phyloP scores from a whole-genome alignment of 176 grass and related monocot species.

The Eremochloa ophiuroides region DNA sequence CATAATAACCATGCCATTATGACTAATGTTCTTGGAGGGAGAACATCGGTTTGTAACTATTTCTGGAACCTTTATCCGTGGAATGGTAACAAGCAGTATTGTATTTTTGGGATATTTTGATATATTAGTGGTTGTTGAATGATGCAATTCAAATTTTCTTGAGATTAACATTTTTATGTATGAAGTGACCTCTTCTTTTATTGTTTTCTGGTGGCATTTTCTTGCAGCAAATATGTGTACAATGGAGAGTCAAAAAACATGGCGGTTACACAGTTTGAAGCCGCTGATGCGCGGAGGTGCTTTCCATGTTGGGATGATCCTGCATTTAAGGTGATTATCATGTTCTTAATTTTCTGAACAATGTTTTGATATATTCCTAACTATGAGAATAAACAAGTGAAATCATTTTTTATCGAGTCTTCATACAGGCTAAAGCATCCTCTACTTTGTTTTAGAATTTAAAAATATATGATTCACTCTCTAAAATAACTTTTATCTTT shows the following conservation, averaged over 20 bases:
- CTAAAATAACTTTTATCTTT: neutral
- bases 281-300: slow-evolving; percentile 78
- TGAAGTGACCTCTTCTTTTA: neutral
- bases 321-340: slow-evolving; percentile 51
- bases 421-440: neutral
- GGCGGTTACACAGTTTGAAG: slow-evolving; percentile 83
- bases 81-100: neutral
- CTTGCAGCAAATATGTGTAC: slow-evolving; percentile 53
- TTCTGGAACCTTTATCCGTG: neutral
- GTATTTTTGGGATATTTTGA: neutral
- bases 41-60: neutral
- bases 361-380: neutral
- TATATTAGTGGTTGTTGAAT: neutral
- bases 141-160: neutral
- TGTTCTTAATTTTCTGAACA: neutral
- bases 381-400: neutral
- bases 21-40: neutral
- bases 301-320: slow-evolving; percentile 97
- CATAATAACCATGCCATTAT: neutral
- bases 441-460: neutral
- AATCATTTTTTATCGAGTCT: neutral
- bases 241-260: slow-evolving; percentile 60
- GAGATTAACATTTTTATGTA: neutral
- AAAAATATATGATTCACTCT: neutral
- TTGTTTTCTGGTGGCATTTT: slow-evolving; percentile 5